phyloP scores from a whole-genome alignment of 306 rosid genomes.

The Carpinus viminea region DNA sequence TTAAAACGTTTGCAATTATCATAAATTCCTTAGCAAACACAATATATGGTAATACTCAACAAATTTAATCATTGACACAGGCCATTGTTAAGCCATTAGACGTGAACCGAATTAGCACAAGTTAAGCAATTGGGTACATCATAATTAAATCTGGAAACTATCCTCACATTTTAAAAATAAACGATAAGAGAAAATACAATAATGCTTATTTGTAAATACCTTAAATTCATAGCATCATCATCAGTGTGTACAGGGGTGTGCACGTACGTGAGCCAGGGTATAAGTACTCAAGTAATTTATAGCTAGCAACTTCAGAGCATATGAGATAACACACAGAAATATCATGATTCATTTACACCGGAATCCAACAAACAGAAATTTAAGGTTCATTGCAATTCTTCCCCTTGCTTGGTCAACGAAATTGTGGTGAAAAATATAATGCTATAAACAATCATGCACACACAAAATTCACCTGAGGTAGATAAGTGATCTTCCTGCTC shows the following conservation, averaged over 20 bases:
- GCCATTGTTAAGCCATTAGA: background rate
- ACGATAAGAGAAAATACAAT: too few species aligned
- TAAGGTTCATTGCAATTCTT: background rate
- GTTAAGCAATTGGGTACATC: background rate
- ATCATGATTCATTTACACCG: background rate
- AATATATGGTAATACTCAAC: background rate
- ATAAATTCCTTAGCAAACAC: background rate
- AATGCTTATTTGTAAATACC: too few species aligned
- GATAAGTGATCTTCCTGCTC: conserved; percentile 44
- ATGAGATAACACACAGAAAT: background rate
- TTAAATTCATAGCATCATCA: too few species aligned
- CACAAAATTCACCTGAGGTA: conserved; percentile 48
- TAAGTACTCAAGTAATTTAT: background rate
- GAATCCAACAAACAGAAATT: background rate
- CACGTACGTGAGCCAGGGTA: background rate
- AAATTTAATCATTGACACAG: background rate
- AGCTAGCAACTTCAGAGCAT: background rate
- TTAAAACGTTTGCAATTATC: background rate
- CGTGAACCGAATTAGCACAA: background rate
- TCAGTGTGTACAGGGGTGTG: too few species aligned
- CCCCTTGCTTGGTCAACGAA: background rate
- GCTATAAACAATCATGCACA: background rate
- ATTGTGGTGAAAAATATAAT: background rate
- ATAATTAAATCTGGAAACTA: background rate
- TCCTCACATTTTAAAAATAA: too few species aligned